Conservation (phyloP, 2,329 filamentous ascomycete species). For the Verticillium longisporum region DNA sequence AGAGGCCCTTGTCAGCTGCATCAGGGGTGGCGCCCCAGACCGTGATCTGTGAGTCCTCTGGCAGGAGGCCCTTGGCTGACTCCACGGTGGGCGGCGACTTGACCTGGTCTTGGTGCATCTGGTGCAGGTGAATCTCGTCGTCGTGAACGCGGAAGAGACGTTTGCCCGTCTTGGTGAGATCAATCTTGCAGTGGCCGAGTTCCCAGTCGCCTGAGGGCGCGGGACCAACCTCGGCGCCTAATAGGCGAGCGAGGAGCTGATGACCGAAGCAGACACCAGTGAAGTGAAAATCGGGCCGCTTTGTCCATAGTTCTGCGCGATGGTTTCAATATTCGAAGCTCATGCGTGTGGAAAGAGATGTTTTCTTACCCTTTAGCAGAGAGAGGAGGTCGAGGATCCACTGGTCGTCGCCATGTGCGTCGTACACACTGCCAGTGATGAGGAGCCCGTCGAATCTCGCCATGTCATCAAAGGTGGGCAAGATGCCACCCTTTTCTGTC, state of each 20-base stretch:
- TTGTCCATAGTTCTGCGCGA: conserved; percentile 37
- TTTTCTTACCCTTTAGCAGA: conserved; percentile 33
- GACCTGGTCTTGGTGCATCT: conserved; percentile 77
- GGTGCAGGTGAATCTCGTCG: conserved; percentile 52
- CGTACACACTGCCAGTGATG: conserved; percentile 62
- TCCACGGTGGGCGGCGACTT: conserved; percentile 48
- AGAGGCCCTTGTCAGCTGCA: conserved; percentile 70
- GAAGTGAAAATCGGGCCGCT: conserved; percentile 46
- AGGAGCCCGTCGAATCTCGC: conserved; percentile 67
- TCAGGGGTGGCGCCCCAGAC: conserved; percentile 57
- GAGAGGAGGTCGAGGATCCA: conserved; percentile 70
- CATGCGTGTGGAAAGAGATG: background rate
- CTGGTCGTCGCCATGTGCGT: conserved; percentile 61
- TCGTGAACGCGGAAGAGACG: conserved; percentile 57
- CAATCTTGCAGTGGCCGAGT: conserved; percentile 57
- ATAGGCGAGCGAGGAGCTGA: conserved; percentile 66
- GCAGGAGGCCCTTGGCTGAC: conserved; percentile 32
- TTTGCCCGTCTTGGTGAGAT: conserved; percentile 59
- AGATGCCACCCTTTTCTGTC: conserved; percentile 35
- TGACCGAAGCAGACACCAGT: conserved; percentile 79
- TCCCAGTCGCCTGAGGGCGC: conserved; percentile 66
- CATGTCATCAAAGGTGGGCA: conserved; percentile 41
- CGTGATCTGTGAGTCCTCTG: conserved; percentile 32
- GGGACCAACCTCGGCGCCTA: conserved; percentile 60
- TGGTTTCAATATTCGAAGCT: background rate